These are phyloP conservation scores for Chrysanthemum seticuspe DNA, from an alignment of 129 eudicot genomes.

Conservation along the genomic window DNA sequence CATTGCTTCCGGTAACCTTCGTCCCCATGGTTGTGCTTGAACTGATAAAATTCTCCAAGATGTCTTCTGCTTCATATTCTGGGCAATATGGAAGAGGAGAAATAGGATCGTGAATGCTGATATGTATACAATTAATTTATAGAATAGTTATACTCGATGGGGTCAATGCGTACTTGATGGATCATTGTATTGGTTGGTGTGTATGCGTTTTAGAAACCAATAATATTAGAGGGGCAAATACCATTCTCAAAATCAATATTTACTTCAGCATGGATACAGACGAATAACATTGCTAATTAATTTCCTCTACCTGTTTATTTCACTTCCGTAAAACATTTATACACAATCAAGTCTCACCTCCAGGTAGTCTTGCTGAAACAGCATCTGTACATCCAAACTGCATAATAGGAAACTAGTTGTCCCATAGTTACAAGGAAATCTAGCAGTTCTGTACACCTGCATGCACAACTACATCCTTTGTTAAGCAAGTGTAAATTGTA, in stretches of 20 bases:
- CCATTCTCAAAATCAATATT: not conserved
- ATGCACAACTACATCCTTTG: not conserved
- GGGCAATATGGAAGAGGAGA: too few relatives aligned
- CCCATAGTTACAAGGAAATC: constrained; percentile 9
- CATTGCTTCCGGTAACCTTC: too few relatives aligned
- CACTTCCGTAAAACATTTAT: not conserved
- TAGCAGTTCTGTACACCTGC: constrained; percentile 4
- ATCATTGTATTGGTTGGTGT: too few relatives aligned
- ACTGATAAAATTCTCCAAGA: too few relatives aligned
- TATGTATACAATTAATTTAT: too few relatives aligned
- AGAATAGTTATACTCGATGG: too few relatives aligned
- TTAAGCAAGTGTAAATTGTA: not conserved
- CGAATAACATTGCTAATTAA: not conserved
- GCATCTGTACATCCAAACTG: constrained; percentile 5
- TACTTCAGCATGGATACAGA: not conserved
- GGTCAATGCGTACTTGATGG: too few relatives aligned
- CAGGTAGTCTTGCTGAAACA: not conserved
- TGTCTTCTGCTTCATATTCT: too few relatives aligned
- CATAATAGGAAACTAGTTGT: not conserved
- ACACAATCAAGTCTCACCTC: constrained; percentile 13
- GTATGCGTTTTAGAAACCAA: too few relatives aligned
- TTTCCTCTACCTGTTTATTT: constrained; percentile 11
- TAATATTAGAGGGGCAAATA: not conserved
- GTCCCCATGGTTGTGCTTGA: too few relatives aligned
- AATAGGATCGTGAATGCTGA: too few relatives aligned